phyloP scores from a whole-genome alignment of 352 stramenopile species.

The Peronosclerospora sorghi region DNA sequence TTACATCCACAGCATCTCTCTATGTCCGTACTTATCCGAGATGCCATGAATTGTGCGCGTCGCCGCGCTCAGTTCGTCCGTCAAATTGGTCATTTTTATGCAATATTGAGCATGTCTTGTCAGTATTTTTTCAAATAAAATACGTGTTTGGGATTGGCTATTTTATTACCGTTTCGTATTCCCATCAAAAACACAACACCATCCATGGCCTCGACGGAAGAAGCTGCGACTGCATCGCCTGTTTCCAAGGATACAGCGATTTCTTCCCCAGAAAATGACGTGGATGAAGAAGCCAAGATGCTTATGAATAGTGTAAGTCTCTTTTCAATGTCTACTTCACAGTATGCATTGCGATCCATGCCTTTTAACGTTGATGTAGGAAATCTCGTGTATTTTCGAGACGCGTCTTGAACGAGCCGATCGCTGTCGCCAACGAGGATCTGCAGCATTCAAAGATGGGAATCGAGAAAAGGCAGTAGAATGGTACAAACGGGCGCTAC shows the following conservation, averaged over 20 bases:
- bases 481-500: conserved; percentile 72
- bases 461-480: conserved; percentile 32
- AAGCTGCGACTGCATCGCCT: not conserved
- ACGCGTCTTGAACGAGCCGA: conserved; percentile 57
- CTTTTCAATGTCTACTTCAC: not conserved
- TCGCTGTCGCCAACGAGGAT: conserved; percentile 57
- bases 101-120: no score
- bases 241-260: not conserved
- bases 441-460: conserved; percentile 39
- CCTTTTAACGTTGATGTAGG: conserved; percentile 24
- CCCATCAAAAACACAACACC: no score
- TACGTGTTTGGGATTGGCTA: conserved; percentile 4
- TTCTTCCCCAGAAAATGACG: not conserved
- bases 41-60: conserved; percentile 40
- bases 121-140: no score
- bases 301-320: conserved; percentile 25
- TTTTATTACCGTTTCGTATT: not conserved
- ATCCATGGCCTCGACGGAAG: not conserved
- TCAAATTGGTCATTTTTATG: conserved; percentile 13
- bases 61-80: conserved; percentile 37
- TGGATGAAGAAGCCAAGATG: conserved; percentile 22
- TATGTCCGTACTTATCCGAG: conserved; percentile 35
- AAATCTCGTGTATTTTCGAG: conserved; percentile 80
- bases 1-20: no score
- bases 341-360: conserved; percentile 1